Percentiles rank a stretch among this genome's conserved stretches.
These are phyloP conservation scores for Aspergillus ibericus DNA, from an alignment of 2,329 filamentous ascomycete genomes.

Conservation along the genomic window DNA sequence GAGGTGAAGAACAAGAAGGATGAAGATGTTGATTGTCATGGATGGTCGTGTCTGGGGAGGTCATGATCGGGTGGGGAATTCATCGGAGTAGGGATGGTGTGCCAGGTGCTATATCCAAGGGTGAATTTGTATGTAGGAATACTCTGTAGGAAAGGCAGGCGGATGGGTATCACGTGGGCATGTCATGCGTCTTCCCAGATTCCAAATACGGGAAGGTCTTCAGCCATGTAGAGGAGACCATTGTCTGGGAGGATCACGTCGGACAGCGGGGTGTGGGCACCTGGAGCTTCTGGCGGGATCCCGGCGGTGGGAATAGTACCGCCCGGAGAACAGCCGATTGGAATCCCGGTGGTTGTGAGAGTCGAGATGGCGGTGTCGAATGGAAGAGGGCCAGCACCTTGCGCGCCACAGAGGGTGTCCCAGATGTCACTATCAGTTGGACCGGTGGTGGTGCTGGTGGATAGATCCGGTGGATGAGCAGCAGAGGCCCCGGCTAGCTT, in stretches of 20 bases:
- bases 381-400: slow-evolving; percentile 21
- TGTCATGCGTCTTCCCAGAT: slow-evolving; percentile 31
- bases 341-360: slow-evolving; percentile 35
- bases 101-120: too few relatives aligned
- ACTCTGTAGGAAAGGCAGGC: not conserved
- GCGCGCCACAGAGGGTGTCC: slow-evolving; percentile 28
- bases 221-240: slow-evolving; percentile 36
- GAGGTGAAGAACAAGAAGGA: too few relatives aligned
- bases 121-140: too few relatives aligned
- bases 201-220: slow-evolving; percentile 35
- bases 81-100: too few relatives aligned
- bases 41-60: too few relatives aligned
- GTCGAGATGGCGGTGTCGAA: slow-evolving; percentile 35
- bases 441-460: slow-evolving; percentile 9
- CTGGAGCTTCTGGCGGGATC: slow-evolving; percentile 10
- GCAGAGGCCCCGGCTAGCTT: slow-evolving; percentile 19
- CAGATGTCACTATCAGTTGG: slow-evolving; percentile 28
- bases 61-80: too few relatives aligned
- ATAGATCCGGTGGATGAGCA: slow-evolving; percentile 14
- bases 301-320: slow-evolving; percentile 26
- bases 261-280: slow-evolving; percentile 33
- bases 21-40: not conserved
- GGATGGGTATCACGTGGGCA: not conserved
- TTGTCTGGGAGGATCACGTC: slow-evolving; percentile 35
- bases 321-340: slow-evolving; percentile 33